Conservation (phyloP, 495 filamentous ascomycete genomes). For the Podospora didyma region DNA sequence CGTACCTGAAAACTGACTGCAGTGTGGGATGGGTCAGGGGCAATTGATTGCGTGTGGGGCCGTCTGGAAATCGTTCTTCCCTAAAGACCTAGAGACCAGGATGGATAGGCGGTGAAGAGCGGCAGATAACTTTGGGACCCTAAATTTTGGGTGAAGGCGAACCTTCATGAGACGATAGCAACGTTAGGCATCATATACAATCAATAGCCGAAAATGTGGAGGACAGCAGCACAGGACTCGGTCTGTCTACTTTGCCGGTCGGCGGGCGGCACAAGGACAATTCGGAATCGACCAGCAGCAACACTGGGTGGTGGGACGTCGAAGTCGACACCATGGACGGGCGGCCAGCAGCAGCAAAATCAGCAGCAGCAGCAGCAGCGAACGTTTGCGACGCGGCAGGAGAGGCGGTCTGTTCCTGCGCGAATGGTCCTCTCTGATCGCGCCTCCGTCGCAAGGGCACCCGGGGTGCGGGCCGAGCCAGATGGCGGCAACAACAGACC, state of each 20-base stretch:
- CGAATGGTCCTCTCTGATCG: slow-evolving; percentile 23
- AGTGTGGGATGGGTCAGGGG: too few species aligned
- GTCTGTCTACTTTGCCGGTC: slow-evolving; percentile 33
- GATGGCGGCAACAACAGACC: slow-evolving; percentile 27
- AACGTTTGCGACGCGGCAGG: slow-evolving; percentile 28
- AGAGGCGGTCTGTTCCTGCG: slow-evolving; percentile 35
- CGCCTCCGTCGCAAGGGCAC: background rate
- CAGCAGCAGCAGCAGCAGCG: slow-evolving; percentile 27
- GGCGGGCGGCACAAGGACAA: slow-evolving; percentile 7
- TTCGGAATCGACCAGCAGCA: slow-evolving; percentile 1
- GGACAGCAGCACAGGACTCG: slow-evolving; percentile 25
- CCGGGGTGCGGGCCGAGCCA: background rate
- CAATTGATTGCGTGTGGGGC: too few species aligned
- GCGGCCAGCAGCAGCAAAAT: too few species aligned
- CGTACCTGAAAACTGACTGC: too few species aligned
- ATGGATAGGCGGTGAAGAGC: background rate
- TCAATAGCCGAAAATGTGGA: slow-evolving; percentile 25
- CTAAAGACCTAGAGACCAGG: too few species aligned
- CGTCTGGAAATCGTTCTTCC: too few species aligned
- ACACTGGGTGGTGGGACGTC: background rate
- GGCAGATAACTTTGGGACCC: background rate
- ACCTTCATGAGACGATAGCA: background rate
- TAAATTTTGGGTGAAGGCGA: background rate
- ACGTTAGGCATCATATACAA: background rate
- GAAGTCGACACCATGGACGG: slow-evolving; percentile 23